Evolutionary conservation across 441 rosid species (phyloP).

Genomic region (Biscutella auriculata): DNA sequence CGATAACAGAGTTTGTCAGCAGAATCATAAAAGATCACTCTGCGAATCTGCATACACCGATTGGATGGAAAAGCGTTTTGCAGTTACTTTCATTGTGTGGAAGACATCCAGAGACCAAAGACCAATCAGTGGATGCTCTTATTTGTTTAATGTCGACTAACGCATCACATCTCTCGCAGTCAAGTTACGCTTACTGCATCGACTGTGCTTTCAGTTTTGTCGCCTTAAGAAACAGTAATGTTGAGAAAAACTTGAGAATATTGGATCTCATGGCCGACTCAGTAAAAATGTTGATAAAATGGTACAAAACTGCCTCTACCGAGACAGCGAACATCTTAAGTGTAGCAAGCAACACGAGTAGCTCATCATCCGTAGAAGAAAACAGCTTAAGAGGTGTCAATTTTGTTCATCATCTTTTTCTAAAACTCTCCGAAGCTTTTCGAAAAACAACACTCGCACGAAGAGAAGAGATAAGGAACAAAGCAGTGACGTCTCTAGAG

Average conservation of each 20-base stretch:
- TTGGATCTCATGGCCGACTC: slow-evolving; percentile 66
- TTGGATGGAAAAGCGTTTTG: slow-evolving; percentile 77
- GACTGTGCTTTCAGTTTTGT: slow-evolving; percentile 75
- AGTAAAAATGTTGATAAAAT: slow-evolving; percentile 37
- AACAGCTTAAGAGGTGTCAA: slow-evolving; percentile 23
- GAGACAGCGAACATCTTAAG: slow-evolving; percentile 38
- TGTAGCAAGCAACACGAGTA: slow-evolving; percentile 35
- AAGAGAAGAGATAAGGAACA: slow-evolving; percentile 73
- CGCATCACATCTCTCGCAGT: slow-evolving; percentile 30
- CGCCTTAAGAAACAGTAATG: slow-evolving; percentile 56
- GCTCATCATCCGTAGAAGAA: slow-evolving; percentile 46
- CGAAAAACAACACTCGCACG: slow-evolving; percentile 65
- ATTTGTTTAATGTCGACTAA: slow-evolving; percentile 50
- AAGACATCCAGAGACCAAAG: slow-evolving; percentile 56
- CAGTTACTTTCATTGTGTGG: slow-evolving; percentile 66
- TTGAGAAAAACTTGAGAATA: slow-evolving; percentile 60
- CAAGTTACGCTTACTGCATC: slow-evolving; percentile 52
- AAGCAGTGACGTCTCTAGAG: slow-evolving; percentile 41
- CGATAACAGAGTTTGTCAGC: slow-evolving; percentile 47
- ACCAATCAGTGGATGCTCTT: slow-evolving; percentile 57
- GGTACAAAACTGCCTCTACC: slow-evolving; percentile 35
- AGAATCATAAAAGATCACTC: slow-evolving; percentile 46
- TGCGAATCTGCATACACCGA: slow-evolving; percentile 43
- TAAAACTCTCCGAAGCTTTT: slow-evolving; percentile 77
- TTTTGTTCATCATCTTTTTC: slow-evolving; percentile 35